Conservation (phyloP, 2,329 filamentous ascomycete species). For the Grosmannia clavigera region DNA sequence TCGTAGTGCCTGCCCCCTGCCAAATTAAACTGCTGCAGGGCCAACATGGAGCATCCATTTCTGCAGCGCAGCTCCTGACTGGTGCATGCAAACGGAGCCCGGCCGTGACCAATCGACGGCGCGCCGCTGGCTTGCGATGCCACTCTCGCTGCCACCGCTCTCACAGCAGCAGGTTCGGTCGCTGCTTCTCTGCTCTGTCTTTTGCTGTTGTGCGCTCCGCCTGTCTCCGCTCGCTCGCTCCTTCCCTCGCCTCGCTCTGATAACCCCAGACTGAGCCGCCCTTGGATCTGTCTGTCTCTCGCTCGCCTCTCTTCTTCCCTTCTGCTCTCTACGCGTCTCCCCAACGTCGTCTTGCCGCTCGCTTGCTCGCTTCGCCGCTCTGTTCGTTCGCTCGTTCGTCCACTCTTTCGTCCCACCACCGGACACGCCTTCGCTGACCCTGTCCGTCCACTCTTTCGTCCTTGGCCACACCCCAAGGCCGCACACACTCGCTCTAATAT, state of each 20-base stretch:
- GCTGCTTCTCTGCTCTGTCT: background rate
- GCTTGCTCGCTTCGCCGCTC: background rate
- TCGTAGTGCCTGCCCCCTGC: background rate
- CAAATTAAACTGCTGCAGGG: slow-evolving; percentile 1
- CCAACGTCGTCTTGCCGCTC: background rate
- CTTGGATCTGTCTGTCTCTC: background rate
- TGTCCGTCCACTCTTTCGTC: too few species aligned
- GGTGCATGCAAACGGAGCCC: slow-evolving; percentile 2
- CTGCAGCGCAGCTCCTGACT: slow-evolving; percentile 3
- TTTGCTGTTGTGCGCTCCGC: background rate
- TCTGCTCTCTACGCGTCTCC: background rate
- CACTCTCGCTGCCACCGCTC: slow-evolving; percentile 4
- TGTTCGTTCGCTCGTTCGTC: background rate
- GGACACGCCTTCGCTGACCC: too few species aligned
- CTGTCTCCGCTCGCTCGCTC: background rate
- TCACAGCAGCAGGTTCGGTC: slow-evolving; percentile 1
- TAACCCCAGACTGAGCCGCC: background rate
- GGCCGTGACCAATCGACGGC: slow-evolving; percentile 3
- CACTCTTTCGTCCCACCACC: background rate
- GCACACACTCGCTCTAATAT: background rate
- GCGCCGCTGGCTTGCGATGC: slow-evolving; percentile 3
- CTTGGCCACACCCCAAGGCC: background rate
- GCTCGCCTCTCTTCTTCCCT: background rate
- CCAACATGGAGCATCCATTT: background rate
- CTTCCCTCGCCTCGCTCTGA: background rate